Base-by-base conservation (phyloP, 75 land plant genomes). In the Cunninghamia lanceolata region DNA sequence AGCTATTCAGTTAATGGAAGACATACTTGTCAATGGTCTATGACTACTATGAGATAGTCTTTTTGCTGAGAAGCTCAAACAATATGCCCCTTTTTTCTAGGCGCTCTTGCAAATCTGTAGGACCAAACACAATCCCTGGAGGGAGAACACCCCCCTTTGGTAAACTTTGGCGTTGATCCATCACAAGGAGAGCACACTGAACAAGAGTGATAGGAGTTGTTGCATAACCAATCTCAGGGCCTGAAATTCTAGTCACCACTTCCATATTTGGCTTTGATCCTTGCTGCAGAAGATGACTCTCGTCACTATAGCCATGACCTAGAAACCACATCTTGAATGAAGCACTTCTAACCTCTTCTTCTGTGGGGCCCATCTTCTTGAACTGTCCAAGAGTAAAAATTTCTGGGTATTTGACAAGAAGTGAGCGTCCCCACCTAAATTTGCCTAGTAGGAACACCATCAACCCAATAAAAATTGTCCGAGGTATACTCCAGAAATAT, bases 141-240 rank as follows among this genome's bases (percentile, higher is more conserved):
- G 99, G 81, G 9, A 85, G 92, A 56, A 94, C 98, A 30, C 99
- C 99, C 83, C 99, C 99, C 81, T 93, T 96, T 6, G 99, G 99
- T 36, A 97, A 89, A 42, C 84, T 88, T 14, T 80, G 87, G 2
- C 99, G 90, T 56, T 93, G 85, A 63, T 86, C 88, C 81, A 97
- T 84, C 84, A 97, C 84, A 84, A 96, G 53, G 8, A 97, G 90
- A 82, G 98, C 95, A 87, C 99, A 96, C 73, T 97, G 99, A n/a
- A 97, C 76, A 14, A 96, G 91, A 50, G 88, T 83, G 79, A 97
- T 97, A 9, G 99, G 99, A 82, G 99, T 97, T 45, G 99, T 92
- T 14, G 91, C 19, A 84, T 97, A 97, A 21, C 99, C 99, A 88
- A 96, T 89, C 86, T 97, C 99, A 56, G 99, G 99, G 9, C 99